Percentiles rank a stretch among this genome's conserved stretches.
These are phyloP conservation scores for Aspergillus tamarii DNA, from an alignment of 2,329 filamentous ascomycete genomes.

Conservation along the genomic window DNA sequence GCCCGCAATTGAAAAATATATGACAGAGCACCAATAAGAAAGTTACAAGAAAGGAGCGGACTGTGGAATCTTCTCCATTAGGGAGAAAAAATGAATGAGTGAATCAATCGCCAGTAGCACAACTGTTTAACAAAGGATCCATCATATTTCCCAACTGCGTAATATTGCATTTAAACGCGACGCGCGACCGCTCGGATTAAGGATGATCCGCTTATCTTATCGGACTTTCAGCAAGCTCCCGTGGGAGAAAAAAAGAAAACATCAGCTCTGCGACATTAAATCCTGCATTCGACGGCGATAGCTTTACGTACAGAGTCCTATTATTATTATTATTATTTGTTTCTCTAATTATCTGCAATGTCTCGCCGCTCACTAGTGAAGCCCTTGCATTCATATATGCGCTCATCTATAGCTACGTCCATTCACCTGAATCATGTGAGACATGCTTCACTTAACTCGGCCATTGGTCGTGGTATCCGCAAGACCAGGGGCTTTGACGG, in stretches of 20 bases:
- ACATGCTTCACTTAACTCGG: constrained; percentile 64
- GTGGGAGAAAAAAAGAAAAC: constrained; percentile 10
- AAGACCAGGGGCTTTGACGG: constrained; percentile 35
- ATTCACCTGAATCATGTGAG: constrained; percentile 34
- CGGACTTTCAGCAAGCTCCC: constrained; percentile 20
- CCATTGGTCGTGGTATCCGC: constrained; percentile 70
- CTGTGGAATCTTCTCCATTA: background rate
- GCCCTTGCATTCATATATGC: constrained; percentile 19
- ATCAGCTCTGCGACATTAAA: background rate
- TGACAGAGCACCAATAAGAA: background rate
- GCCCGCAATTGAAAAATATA: background rate
- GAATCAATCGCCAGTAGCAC: background rate
- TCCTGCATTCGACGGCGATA: background rate
- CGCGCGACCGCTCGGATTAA: constrained; percentile 13
- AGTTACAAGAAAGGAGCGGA: background rate
- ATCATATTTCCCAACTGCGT: constrained; percentile 14
- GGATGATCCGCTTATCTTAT: constrained; percentile 27
- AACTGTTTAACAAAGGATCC: background rate
- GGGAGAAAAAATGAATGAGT: background rate
- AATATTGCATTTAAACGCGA: constrained; percentile 18
- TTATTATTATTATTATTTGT: background rate
- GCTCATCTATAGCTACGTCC: constrained; percentile 11
- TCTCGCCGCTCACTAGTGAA: constrained; percentile 10
- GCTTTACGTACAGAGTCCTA: background rate
- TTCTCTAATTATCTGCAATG: constrained; percentile 10